Evolutionary conservation across 2,329 filamentous ascomycete species (phyloP).

Genomic region (Rugonectria rugulosa): DNA sequence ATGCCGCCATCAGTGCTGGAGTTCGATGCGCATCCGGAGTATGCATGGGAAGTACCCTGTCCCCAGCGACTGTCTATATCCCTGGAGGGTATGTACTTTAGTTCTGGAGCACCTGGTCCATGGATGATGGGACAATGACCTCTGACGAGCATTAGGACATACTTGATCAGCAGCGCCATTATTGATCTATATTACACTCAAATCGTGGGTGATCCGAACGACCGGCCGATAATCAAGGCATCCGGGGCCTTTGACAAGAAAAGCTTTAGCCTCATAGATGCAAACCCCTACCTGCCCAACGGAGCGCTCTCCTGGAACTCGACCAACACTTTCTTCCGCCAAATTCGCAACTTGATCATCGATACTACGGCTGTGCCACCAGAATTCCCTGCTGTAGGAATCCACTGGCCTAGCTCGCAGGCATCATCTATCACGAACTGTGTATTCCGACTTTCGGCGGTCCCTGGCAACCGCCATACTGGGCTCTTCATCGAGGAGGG

Average conservation of each 20-base stretch:
- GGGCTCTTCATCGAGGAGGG: constrained; percentile 71
- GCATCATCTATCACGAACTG: constrained; percentile 67
- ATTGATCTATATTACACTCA: constrained; percentile 82
- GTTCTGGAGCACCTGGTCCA: not conserved
- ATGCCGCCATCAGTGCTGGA: constrained; percentile 38
- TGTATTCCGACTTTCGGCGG: constrained; percentile 58
- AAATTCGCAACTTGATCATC: constrained; percentile 64
- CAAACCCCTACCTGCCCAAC: constrained; percentile 52
- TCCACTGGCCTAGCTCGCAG: constrained; percentile 75
- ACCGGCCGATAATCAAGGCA: constrained; percentile 64
- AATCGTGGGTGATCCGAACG: constrained; percentile 73
- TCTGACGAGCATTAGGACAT: constrained; percentile 56
- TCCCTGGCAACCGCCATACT: constrained; percentile 56
- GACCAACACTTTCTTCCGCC: constrained; percentile 67
- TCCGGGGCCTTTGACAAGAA: constrained; percentile 53
- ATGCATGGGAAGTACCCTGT: constrained; percentile 43
- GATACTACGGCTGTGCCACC: constrained; percentile 61
- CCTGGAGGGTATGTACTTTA: constrained; percentile 43
- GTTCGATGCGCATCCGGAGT: constrained; percentile 34
- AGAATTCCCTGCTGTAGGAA: constrained; percentile 56
- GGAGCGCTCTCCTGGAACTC: constrained; percentile 55
- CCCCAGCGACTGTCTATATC: constrained; percentile 48
- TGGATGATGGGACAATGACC: constrained; percentile 31
- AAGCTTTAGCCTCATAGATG: constrained; percentile 56
- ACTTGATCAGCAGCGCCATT: constrained; percentile 74